phyloP scores from a whole-genome alignment of 1,284 basidiomycete genomes.

The Cystobasidium sp. region DNA sequence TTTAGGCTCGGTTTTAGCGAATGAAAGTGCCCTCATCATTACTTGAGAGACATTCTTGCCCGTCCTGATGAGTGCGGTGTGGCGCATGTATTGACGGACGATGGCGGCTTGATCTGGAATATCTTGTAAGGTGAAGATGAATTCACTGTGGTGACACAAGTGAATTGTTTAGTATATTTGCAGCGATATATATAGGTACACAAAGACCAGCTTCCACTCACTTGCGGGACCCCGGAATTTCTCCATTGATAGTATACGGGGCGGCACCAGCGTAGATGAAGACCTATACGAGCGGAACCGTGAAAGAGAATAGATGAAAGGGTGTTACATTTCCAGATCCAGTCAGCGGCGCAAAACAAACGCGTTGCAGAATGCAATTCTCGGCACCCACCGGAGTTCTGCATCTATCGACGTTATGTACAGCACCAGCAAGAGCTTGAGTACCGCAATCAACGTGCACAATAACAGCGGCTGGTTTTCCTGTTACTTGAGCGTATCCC shows the following conservation, averaged over 20 bases:
- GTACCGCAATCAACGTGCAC: constrained; percentile 75
- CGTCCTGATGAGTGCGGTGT: constrained; percentile 66
- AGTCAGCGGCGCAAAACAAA: background rate
- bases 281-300: constrained; percentile 51
- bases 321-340: background rate
- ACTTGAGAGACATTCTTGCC: constrained; percentile 57
- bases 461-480: constrained; percentile 70
- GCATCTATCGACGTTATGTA: constrained; percentile 70
- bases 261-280: constrained; percentile 69
- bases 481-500: constrained; percentile 69
- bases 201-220: constrained; percentile 60
- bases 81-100: constrained; percentile 65
- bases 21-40: constrained; percentile 67
- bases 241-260: constrained; percentile 64
- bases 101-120: constrained; percentile 43
- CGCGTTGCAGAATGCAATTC: too few species aligned
- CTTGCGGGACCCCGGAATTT: constrained; percentile 68
- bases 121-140: constrained; percentile 62
- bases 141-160: constrained; percentile 7
- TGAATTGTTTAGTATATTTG: background rate
- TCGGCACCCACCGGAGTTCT: constrained; percentile 61
- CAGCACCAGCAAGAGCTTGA: constrained; percentile 70
- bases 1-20: constrained; percentile 67
- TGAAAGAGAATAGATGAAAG: background rate
- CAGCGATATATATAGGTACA: background rate